These are phyloP conservation scores for Thelephora aurantiotincta DNA, from an alignment of 768 basidiomycete species.

Conservation along the genomic window DNA sequence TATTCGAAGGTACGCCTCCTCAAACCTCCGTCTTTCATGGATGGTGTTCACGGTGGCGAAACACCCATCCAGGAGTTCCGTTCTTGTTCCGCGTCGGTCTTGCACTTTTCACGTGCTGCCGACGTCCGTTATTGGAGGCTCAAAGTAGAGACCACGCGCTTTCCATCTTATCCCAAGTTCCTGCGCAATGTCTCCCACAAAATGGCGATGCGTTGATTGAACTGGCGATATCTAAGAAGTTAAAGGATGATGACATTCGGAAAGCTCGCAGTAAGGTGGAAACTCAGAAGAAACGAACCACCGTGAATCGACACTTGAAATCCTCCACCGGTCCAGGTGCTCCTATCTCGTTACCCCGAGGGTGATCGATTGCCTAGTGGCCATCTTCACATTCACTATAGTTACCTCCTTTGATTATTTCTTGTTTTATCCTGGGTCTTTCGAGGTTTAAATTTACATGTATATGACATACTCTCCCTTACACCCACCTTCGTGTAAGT, in stretches of 20 bases:
- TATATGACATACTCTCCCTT: too few relatives aligned
- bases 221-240: constrained; percentile 47
- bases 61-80: constrained; percentile 36
- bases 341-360: constrained; percentile 15
- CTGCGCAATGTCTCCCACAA: constrained; percentile 37
- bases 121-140: constrained; percentile 41
- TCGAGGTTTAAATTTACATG: too few relatives aligned
- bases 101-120: constrained; percentile 44
- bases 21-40: neutral
- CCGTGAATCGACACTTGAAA: constrained; percentile 19
- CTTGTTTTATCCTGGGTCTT: too few relatives aligned
- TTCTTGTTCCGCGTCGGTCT: constrained; percentile 67
- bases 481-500: too few relatives aligned
- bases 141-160: constrained; percentile 33
- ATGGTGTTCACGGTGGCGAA: neutral
- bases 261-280: constrained; percentile 69
- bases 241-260: constrained; percentile 69
- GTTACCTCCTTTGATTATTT: too few relatives aligned
- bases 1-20: constrained; percentile 51
- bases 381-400: too few relatives aligned
- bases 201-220: constrained; percentile 47
- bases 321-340: constrained; percentile 4
- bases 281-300: constrained; percentile 52
- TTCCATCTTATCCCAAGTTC: constrained; percentile 34
- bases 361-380: neutral